phyloP scores from a whole-genome alignment of 352 stramenopile genomes.

The Elongisporangium prolatum region DNA sequence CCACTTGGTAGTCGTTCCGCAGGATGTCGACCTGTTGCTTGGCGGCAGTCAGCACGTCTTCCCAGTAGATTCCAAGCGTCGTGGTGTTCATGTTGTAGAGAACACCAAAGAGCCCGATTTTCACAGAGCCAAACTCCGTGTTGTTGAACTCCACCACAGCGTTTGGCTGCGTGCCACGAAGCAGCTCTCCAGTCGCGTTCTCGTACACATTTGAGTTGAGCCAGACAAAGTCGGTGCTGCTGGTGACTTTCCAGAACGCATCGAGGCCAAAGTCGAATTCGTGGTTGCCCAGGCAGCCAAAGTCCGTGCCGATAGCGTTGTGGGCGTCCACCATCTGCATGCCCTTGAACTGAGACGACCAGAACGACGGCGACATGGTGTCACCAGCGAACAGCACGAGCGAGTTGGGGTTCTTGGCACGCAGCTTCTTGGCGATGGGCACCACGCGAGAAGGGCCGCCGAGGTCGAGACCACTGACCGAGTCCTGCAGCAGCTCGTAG shows the following conservation, averaged over 20 bases:
- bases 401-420: constrained; percentile 47
- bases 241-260: constrained; percentile 64
- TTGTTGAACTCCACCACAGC: constrained; percentile 47
- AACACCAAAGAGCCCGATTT: constrained; percentile 64
- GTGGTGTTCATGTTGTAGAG: constrained; percentile 77
- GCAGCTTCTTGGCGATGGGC: constrained; percentile 56
- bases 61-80: constrained; percentile 61
- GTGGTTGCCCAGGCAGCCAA: constrained; percentile 71
- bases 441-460: constrained; percentile 70
- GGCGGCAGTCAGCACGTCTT: constrained; percentile 52
- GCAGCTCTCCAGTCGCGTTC: constrained; percentile 25
- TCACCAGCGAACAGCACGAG: constrained; percentile 77
- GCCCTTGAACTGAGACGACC: constrained; percentile 73
- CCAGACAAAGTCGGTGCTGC: constrained; percentile 56
- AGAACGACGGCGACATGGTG: constrained; percentile 80
- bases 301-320: constrained; percentile 72
- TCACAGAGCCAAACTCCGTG: constrained; percentile 35
- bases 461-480: constrained; percentile 54
- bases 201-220: constrained; percentile 78
- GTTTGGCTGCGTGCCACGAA: constrained; percentile 46
- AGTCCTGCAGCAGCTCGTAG: constrained; percentile 73
- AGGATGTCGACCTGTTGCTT: constrained; percentile 43
- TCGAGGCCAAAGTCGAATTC: constrained; percentile 81
- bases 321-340: constrained; percentile 78
- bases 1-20: constrained; percentile 28